Base-by-base conservation (phyloP, 176 grass and related monocot genomes). In the Saccharum spontaneum region DNA sequence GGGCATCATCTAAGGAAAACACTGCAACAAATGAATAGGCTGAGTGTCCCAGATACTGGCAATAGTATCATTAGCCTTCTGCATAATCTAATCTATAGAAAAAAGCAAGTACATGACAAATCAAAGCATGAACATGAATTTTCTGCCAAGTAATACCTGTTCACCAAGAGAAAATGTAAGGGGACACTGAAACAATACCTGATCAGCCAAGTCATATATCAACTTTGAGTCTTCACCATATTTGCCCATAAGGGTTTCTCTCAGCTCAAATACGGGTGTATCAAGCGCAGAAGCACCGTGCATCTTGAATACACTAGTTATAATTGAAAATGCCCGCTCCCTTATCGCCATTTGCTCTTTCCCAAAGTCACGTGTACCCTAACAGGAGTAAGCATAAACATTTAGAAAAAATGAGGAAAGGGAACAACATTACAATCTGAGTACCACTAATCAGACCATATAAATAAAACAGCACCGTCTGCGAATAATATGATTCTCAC, bases 161-260 rank as follows among this genome's bases (percentile, higher is more conserved):
- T n/a, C 1, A 75, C n/a, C 24, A 34, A 60, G 34, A 0, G 15
- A 28, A 67, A 59, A 41, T 67, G 66, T 24, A 22, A 38, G 61
- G 9, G n/a, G 16, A 60, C 48, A 65, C 16, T n/a, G 7, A 83
- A 75, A 79, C 8, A 63, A 14, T 92, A 99, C 97, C 97, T 99
- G 94, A 65, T 99, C 97, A 82, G 97, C 97, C 59, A 99, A 88
- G 89, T 99, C 97, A 78, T 92, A 99, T 76, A 99, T 91, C 88
- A 99, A 84, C 39, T 99, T 99, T 9, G 94, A 99, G 86, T 99
- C 97, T 92, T 99, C 93, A 20, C 93, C 97, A 92, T 99, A 99
- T 86, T 99, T 99, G 2, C 97, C 97, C 97, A 99, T 99, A 68
- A 99, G 91, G 38, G 97, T 99, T 86, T 99, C 97, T 89, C 93